Conservation (phyloP, 441 rosid genomes). For the Euphorbia schlechtendalii region DNA sequence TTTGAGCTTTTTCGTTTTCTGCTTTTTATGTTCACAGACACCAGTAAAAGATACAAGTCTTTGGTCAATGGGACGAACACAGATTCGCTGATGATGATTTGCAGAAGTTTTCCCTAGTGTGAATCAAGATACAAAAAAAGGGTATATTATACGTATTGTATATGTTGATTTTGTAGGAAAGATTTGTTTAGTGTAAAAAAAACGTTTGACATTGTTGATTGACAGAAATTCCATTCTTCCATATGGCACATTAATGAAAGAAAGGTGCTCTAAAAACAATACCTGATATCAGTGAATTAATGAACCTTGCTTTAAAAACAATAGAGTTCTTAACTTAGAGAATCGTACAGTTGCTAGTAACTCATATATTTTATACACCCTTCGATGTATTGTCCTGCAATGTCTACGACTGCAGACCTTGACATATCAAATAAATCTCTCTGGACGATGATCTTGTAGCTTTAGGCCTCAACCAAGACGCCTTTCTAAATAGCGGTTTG, state of each 20-base stretch:
- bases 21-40: slow-evolving; percentile 37
- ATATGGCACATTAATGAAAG: too few relatives aligned
- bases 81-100: slow-evolving; percentile 46
- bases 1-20: background rate
- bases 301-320: too few relatives aligned
- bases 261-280: too few relatives aligned
- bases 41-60: slow-evolving; percentile 84
- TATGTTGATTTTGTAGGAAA: background rate
- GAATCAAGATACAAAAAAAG: slow-evolving; percentile 4
- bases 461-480: slow-evolving; percentile 89
- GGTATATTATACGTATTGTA: background rate
- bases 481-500: slow-evolving; percentile 70
- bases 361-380: too few relatives aligned
- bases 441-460: slow-evolving; percentile 90
- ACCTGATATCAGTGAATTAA: too few relatives aligned
- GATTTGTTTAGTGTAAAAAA: slow-evolving; percentile 10
- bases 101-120: slow-evolving; percentile 8
- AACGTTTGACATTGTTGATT: background rate
- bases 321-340: too few relatives aligned
- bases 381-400: background rate
- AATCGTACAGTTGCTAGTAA: too few relatives aligned
- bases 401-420: slow-evolving; percentile 28
- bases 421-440: slow-evolving; percentile 84
- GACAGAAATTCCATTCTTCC: too few relatives aligned
- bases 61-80: slow-evolving; percentile 88